These are phyloP conservation scores for Psidium guajava DNA, from an alignment of 345 rosid species.

Conservation along the genomic window DNA sequence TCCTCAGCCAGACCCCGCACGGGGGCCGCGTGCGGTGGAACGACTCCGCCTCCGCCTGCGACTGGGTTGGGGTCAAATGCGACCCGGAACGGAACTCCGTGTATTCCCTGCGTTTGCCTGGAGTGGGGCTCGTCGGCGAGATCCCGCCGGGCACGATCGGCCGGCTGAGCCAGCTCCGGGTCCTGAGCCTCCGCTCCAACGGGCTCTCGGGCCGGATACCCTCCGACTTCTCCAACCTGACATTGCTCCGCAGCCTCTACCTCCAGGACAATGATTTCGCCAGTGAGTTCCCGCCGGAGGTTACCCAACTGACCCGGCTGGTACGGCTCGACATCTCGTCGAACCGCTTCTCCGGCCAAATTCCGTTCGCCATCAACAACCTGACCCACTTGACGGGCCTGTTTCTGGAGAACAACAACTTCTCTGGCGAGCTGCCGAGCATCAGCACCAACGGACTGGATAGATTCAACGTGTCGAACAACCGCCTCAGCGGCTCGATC, in stretches of 20 bases:
- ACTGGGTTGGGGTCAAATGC: slow-evolving; percentile 78
- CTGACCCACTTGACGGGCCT: slow-evolving; percentile 52
- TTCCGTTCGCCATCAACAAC: slow-evolving; percentile 64
- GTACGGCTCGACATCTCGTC: slow-evolving; percentile 69
- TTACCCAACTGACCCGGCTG: slow-evolving; percentile 41
- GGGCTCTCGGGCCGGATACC: slow-evolving; percentile 80
- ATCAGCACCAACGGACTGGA: not conserved
- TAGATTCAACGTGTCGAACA: slow-evolving; percentile 43
- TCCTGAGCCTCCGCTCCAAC: slow-evolving; percentile 78
- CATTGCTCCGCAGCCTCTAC: slow-evolving; percentile 61
- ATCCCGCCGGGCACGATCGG: slow-evolving; percentile 70
- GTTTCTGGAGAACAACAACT: slow-evolving; percentile 44
- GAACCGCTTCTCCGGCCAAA: slow-evolving; percentile 58
- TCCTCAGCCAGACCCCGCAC: slow-evolving; percentile 43
- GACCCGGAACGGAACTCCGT: slow-evolving; percentile 36
- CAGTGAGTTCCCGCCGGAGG: slow-evolving; percentile 48
- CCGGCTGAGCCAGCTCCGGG: slow-evolving; percentile 53
- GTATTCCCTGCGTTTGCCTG: slow-evolving; percentile 69
- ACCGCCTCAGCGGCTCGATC: slow-evolving; percentile 23
- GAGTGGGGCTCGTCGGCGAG: slow-evolving; percentile 57
- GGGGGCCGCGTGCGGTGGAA: slow-evolving; percentile 70
- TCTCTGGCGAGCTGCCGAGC: slow-evolving; percentile 50
- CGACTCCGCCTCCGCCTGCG: slow-evolving; percentile 56
- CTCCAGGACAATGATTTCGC: slow-evolving; percentile 65
- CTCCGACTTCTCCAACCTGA: slow-evolving; percentile 70